Evolutionary conservation across 495 filamentous ascomycete genomes (phyloP), one percentile per base, ranked within the genome.

Genomic region (Umbilicaria muhlenbergii): DNA sequence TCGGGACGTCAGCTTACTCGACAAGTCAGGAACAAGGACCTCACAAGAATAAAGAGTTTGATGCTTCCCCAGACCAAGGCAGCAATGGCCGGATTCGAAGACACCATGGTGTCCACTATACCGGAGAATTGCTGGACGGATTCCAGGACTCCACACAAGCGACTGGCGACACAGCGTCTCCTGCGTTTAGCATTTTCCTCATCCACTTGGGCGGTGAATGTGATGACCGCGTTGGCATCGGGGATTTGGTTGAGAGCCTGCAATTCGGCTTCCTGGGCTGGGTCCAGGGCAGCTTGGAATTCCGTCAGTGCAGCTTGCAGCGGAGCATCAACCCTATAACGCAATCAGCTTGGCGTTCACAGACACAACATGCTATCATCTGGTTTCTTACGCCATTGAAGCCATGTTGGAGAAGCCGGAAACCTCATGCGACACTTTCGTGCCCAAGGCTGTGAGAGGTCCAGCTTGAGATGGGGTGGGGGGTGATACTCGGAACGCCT

Each of bases 1-100:
- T n/a, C n/a, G n/a, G n/a, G n/a, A n/a, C n/a, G n/a, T n/a, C n/a
- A n/a, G n/a, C n/a, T n/a, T n/a, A n/a, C n/a, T n/a, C n/a, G n/a
- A n/a, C n/a, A n/a, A n/a, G n/a, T n/a, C n/a, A n/a, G n/a, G n/a
- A n/a, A n/a, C n/a, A n/a, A n/a, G n/a, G n/a, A n/a, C n/a, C n/a
- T n/a, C n/a, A 28, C 50, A 3, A 54, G 51, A 21, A 54, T 44
- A 13, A 51, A 49, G 17, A 55, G 43, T 13, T 52, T 55, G n/a
- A 55, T 21, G 32, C 46, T 55, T 1, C 51, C 51, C 51, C 50
- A 54, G 13, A 54, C 42, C 8, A 55, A 16, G 16, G 52, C 52
- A 11, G 51, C 51, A 11, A 53, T 39, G 19, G 32, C 34, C 18
- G 50, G 44, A 15, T 45, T 35, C 21, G 50, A 44, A 10, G 11